These are phyloP conservation scores for Melampsora americana DNA, from an alignment of 1,284 basidiomycete genomes.

Conservation along the genomic window DNA sequence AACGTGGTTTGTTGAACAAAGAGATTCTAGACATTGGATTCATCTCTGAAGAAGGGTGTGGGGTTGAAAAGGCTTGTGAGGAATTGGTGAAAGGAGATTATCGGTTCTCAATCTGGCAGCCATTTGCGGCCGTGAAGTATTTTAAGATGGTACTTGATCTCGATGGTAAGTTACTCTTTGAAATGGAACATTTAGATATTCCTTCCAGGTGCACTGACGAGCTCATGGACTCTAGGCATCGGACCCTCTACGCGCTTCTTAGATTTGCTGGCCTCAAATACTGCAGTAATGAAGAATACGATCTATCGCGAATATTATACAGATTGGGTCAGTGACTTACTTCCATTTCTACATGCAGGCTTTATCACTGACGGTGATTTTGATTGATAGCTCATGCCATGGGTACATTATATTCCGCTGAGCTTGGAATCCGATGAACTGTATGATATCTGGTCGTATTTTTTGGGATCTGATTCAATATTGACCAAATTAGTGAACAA, in stretches of 20 bases:
- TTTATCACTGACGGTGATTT: background rate
- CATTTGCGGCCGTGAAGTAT: slow-evolving; percentile 34
- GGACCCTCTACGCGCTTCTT: slow-evolving; percentile 23
- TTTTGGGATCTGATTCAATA: background rate
- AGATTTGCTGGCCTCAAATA: slow-evolving; percentile 12
- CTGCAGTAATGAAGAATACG: slow-evolving; percentile 27
- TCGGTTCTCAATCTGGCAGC: slow-evolving; percentile 28
- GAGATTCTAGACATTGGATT: slow-evolving; percentile 25
- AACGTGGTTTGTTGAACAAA: slow-evolving; percentile 6
- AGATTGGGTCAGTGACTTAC: slow-evolving; percentile 28
- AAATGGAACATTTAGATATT: background rate
- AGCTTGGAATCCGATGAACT: slow-evolving; percentile 21
- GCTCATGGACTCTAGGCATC: slow-evolving; percentile 7
- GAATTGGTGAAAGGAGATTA: slow-evolving; percentile 25
- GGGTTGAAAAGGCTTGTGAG: slow-evolving; percentile 19
- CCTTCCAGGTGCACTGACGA: background rate
- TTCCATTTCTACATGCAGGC: background rate
- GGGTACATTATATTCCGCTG: slow-evolving; percentile 36
- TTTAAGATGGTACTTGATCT: slow-evolving; percentile 31
- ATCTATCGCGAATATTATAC: slow-evolving; percentile 31
- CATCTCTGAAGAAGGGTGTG: slow-evolving; percentile 18
- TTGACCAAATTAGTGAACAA: background rate
- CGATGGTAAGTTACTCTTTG: slow-evolving; percentile 10
- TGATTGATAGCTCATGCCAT: slow-evolving; percentile 16
- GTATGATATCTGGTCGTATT: slow-evolving; percentile 34